Base-by-base conservation (phyloP, 352 stramenopile species). In the Phytophthora tubulina region DNA sequence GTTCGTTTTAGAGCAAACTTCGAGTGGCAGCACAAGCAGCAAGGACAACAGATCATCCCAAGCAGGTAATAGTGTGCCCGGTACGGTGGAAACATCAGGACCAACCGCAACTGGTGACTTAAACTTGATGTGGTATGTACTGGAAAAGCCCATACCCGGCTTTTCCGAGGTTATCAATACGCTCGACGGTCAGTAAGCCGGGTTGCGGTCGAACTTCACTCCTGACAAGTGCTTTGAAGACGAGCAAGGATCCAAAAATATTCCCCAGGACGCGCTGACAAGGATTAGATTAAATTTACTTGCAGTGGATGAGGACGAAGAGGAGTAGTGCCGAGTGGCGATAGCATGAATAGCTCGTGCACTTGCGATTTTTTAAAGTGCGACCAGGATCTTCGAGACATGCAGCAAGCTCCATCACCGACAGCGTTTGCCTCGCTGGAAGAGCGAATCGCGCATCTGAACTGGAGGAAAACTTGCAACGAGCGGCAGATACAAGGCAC, bases 391-490 rank as follows among this genome's bases (percentile, higher is more conserved):
- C 39, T 17, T 6, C 39, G 17, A 49, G 17, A 53, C 31, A 69
- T 82, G 68, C 67, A 75, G 41, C 53, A 73, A 51, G 48, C 33
- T 15, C 31, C 46, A 30, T 75, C 70, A 10, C 36, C 64, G 39
- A 60, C 55, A 13, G 73, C 78, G n/a, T 88, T 89, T 49, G 74
- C 77, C 9, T 90, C 82, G 6, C 73, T 92, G 7, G 83, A 92
- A 64, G 84, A 91, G 41, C 83, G 82, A 11, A 79, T 94, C 27
- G 82, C 82, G 31, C 79, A 94, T 63, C 52, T 92, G 44, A 82
- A 91, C 50, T 94, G 86, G 84, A 78, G 86, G 52, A 91, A 91
- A 63, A 67, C 84, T 33, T 92, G 86, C 70, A 91, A 92, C 45
- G 81, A 91, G 66, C 82, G 79, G 7, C 58, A 94, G 70, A 91